Base-by-base conservation (phyloP, 2,329 filamentous ascomycete species). In the Corinectria fuckeliana region DNA sequence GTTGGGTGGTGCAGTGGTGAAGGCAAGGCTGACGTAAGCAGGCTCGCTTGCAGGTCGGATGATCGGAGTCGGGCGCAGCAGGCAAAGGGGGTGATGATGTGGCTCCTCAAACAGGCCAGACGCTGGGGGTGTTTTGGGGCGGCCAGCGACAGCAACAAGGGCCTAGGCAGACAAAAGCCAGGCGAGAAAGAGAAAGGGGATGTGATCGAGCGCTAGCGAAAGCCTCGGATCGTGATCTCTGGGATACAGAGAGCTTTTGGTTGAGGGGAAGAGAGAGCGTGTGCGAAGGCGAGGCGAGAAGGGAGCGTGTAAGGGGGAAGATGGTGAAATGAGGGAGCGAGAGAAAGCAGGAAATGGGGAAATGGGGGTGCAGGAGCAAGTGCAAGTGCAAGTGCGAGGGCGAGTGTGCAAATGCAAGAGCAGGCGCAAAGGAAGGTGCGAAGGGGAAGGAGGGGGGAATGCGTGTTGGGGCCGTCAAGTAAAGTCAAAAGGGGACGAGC, bases 141-240 rank as follows among this genome's bases (percentile, higher is more conserved):
- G 64, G 49, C 66, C 63, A 68, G 65, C 65, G 58, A 62, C 56
- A 58, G 58, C 59, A 59, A 66, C 65, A 61, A 69, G 63, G 67
- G 59, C 61, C 58, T 55, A 60, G 53, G 60, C 50, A 48, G 58
- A 60, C 45, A 60, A 63, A 50, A 65, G 61, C 47, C 63, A 50
- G 58, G 63, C 54, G 49, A 64, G 61, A 66, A 61, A 36, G 32
- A n/a, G n/a, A 18, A 64, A 63, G 58, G 60, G 56, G 50, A 65
- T 56, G 56, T 60, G 66, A 71, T 72, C 80, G 80, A 84, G 77
- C 75, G 77, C 81, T 83, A 84, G 72, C 74, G 62, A 83, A 79
- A 79, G 77, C 74, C 77, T 79, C 77, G 76, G 77, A 59, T 60
- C 60, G 68, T 60, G 66, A 48, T 62, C 58, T 64, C 60, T 64